Conservation (phyloP, 2,329 filamentous ascomycete genomes). For the Didymellaceae sp. region DNA sequence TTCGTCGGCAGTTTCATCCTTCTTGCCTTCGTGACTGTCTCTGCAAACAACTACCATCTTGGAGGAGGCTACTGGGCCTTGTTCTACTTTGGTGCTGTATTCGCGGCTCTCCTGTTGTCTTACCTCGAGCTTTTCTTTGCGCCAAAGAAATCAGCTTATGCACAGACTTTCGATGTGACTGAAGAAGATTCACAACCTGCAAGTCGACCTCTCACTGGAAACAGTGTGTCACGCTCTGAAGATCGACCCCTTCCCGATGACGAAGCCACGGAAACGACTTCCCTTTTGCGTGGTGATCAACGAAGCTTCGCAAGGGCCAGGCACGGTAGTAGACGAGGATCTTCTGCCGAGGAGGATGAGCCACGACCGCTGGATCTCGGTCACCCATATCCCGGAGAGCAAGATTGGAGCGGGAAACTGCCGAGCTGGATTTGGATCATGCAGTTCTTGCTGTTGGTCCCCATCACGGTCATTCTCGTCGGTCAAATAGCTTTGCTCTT, state of each 20-base stretch:
- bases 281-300: constrained; percentile 59
- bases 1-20: constrained; percentile 76
- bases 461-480: constrained; percentile 77
- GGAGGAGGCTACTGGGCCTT: constrained; percentile 81
- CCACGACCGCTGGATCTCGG: constrained; percentile 44
- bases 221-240: constrained; percentile 40
- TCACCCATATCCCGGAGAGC: constrained; percentile 70
- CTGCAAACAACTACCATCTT: constrained; percentile 75
- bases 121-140: constrained; percentile 82
- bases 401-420: constrained; percentile 81
- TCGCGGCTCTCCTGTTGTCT: constrained; percentile 75
- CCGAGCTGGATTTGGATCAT: constrained; percentile 87
- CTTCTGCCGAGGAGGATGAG: constrained; percentile 48
- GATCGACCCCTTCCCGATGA: constrained; percentile 46
- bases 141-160: constrained; percentile 71
- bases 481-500: constrained; percentile 78
- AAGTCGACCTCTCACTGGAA: constrained; percentile 44
- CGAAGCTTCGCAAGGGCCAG: constrained; percentile 64
- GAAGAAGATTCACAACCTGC: constrained; percentile 38
- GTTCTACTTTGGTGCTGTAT: constrained; percentile 78
- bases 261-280: constrained; percentile 62
- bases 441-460: constrained; percentile 81
- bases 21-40: constrained; percentile 74
- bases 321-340: constrained; percentile 52
- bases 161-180: constrained; percentile 56